Evolutionary conservation across 495 filamentous ascomycete species (phyloP), one percentile per base, ranked within the genome.

Genomic region (Podospora appendiculata): DNA sequence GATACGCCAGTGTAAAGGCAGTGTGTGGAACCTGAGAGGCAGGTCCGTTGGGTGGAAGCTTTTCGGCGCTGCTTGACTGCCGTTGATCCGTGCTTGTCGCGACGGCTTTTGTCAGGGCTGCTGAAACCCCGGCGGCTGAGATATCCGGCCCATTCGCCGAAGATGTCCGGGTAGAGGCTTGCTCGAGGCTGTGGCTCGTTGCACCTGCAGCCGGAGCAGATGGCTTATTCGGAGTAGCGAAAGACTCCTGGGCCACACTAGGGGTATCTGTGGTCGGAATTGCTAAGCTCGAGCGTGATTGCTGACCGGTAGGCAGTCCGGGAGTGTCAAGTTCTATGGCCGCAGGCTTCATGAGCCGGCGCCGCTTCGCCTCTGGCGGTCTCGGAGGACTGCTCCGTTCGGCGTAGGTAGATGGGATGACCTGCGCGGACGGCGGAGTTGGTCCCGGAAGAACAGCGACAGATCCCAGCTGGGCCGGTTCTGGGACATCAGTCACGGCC

Each of bases 1-100:
- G 74, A 56, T 89, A 90, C 8, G 76, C 70, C 10, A 56, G 55
- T 45, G 69, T 71, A 52, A 85, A 90, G 12, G 70, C 69, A 4
- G 72, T 64, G 52, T 72, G 82, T 5, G 60, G 64, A 13, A 56
- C 54, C 35, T 62, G 57, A 1, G 61, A 60, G 3, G 55, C 16
- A 2, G 57, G 57, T 6, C 52, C 59, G 38, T 61, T 62, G 11
- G 57, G 63, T 3, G 62, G 58, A 0, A 52, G 39, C 18, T 44
- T 55, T 5, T 60, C 54, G 6, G 35, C 33, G 10, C 40, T 46
- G 32, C 52, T 59, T 8, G 59, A 55, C 9, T 38, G 19, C 8
- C 45, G 47, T 11, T 47, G 41, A 42, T 16, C n/a, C 2, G 42
- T 33, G n/a, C 25, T 33, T 16, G 36, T 36, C 11, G 5, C 25